Percentiles rank a stretch among this genome's conserved stretches.
Evolutionary conservation across 2,329 filamentous ascomycete species (phyloP).

Genomic region (Aureobasidium musti): DNA sequence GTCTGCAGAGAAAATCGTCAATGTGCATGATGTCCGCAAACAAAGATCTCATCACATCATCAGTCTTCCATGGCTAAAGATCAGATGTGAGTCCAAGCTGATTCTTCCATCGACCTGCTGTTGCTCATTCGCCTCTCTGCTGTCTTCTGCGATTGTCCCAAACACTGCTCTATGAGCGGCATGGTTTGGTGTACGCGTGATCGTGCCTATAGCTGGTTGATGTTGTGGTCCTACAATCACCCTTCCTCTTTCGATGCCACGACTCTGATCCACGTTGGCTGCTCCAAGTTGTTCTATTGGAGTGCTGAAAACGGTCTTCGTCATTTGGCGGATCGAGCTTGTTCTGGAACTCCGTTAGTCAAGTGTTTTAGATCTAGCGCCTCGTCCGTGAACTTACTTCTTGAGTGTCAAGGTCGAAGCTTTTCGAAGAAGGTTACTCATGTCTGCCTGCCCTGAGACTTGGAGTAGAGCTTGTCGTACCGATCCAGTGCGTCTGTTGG

Average conservation of each 20-base stretch:
- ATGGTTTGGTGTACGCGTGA: not conserved
- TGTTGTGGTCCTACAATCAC: conserved; percentile 13
- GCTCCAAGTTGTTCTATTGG: not conserved
- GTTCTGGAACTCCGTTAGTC: not conserved
- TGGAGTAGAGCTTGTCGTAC: not conserved
- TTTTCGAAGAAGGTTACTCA: not conserved
- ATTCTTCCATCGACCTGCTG: not conserved
- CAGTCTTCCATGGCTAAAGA: conserved; percentile 16
- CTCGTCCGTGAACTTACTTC: not conserved
- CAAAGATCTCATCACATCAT: conserved; percentile 8
- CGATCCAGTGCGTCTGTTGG: not conserved
- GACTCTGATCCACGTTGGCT: not conserved
- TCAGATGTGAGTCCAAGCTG: conserved; percentile 18
- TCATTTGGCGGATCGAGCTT: conserved; percentile 7
- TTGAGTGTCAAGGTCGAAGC: not conserved
- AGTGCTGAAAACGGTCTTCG: conserved; percentile 8
- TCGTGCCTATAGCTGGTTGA: not conserved
- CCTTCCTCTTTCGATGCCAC: not conserved
- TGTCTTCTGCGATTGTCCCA: not conserved
- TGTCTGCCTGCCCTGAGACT: not conserved
- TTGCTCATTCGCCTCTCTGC: not conserved
- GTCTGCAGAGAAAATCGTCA: not conserved
- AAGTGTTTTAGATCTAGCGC: not conserved
- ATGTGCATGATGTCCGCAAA: not conserved
- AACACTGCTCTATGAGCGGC: not conserved